Evolutionary conservation across 805 yeast species (phyloP), one percentile per base, ranked within the genome.

Genomic region (Ogataea siamensis): DNA sequence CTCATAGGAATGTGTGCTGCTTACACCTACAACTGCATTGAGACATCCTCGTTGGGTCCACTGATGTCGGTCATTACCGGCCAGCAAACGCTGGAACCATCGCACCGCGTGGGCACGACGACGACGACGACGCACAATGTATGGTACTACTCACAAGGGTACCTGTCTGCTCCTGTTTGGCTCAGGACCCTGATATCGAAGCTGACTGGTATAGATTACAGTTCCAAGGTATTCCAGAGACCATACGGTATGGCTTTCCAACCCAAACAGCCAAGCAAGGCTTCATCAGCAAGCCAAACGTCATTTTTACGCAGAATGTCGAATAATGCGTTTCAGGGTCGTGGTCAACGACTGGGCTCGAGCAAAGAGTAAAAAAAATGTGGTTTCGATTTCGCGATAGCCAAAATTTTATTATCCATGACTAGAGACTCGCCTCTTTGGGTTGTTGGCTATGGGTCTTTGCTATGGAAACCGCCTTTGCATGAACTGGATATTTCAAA

Each of bases 371-470:
- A 17, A 18, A 26, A 17, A 15, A 24, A 16, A 17, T 10, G 25
- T 22, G 25, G 25, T 22, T n/a, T 22, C 25, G 4, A 12, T 5
- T 7, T 11, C 13, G 12, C 4, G 12, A 22, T 12, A 9, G 18
- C 15, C 37, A 29, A 29, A 24, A 15, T 31, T 11, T 27, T 17
- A 12, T 38, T 28, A 12, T n/a, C 6, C 35, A 26, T 39, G 38
- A 33, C 39, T 16, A 30, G 43, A 45, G 38, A 37, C 22, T 27
- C 31, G 8, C 43, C 34, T 0, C 58, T 80, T 42, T 89, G 95
- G 95, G 72, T 88, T 10, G 78, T 88, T 8, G 96, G 97, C 2
- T 88, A 88, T 55, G 97, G 97, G 1, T 85, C 95, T 0, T 67
- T 88, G 36, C 79, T 88, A 17, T 88, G 83, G 70, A 88, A 87